Evolutionary conservation across 805 yeast genomes (phyloP).

Genomic region (Candida boleticola): DNA sequence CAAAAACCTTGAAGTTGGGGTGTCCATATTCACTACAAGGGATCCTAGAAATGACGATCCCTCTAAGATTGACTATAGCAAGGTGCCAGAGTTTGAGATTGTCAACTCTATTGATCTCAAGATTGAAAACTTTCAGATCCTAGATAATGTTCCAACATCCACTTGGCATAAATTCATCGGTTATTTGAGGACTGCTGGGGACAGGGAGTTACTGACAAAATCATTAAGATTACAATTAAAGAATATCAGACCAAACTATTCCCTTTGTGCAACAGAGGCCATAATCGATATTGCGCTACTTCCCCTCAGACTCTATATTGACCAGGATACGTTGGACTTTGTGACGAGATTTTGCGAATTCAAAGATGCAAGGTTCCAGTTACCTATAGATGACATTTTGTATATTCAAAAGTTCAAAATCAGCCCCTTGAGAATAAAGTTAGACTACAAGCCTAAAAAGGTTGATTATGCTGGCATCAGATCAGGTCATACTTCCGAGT

Average conservation of each 20-base stretch:
- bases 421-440: slow-evolving; percentile 55
- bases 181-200: slow-evolving; percentile 65
- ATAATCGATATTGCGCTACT: slow-evolving; percentile 51
- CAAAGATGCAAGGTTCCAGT: slow-evolving; percentile 63
- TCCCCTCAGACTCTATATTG: slow-evolving; percentile 82
- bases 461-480: slow-evolving; percentile 80
- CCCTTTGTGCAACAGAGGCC: slow-evolving; percentile 68
- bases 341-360: slow-evolving; percentile 77
- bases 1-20: slow-evolving; percentile 48
- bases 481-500: slow-evolving; percentile 83
- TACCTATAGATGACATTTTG: slow-evolving; percentile 62
- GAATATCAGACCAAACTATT: slow-evolving; percentile 62
- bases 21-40: slow-evolving; percentile 44
- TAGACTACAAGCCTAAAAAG: slow-evolving; percentile 91
- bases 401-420: slow-evolving; percentile 70
- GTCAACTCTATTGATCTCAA: slow-evolving; percentile 49
- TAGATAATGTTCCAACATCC: slow-evolving; percentile 81
- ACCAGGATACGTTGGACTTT: slow-evolving; percentile 91
- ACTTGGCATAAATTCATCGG: slow-evolving; percentile 87
- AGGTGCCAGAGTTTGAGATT: slow-evolving; percentile 34
- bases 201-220: slow-evolving; percentile 63
- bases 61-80: slow-evolving; percentile 20
- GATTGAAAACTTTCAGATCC: slow-evolving; percentile 55
- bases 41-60: slow-evolving; percentile 40
- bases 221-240: slow-evolving; percentile 56